phyloP scores from a whole-genome alignment of 257 asterid species.

The Rubia yunnanensis region DNA sequence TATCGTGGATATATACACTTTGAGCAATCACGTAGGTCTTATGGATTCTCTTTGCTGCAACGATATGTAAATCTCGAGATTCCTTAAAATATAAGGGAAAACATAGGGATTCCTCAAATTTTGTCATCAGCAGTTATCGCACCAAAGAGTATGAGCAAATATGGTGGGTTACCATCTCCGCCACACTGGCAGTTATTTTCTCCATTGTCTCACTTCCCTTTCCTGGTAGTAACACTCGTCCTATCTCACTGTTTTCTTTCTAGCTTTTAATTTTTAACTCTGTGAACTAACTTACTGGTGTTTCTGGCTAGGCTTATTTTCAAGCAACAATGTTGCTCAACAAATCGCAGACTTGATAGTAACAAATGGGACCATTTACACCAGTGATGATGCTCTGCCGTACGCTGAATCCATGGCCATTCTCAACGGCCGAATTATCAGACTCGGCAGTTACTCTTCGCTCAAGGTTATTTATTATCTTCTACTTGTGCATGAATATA shows the following conservation, averaged over 20 bases:
- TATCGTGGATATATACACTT: too few species aligned
- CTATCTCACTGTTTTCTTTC: background rate
- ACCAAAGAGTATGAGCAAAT: background rate
- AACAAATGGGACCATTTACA: conserved; percentile 62
- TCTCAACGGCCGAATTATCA: conserved; percentile 49
- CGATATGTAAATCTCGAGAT: too few species aligned
- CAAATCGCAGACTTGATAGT: conserved; percentile 56
- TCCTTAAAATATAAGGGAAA: too few species aligned
- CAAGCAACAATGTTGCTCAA: background rate
- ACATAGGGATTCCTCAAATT: too few species aligned
- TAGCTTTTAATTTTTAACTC: background rate
- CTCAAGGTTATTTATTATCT: conserved; percentile 30
- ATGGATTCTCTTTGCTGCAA: too few species aligned
- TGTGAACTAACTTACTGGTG: background rate
- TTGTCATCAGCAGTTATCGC: too few species aligned
- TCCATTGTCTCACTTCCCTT: conserved; percentile 4
- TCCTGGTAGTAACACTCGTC: background rate
- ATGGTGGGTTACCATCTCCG: conserved; percentile 7
- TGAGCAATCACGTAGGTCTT: too few species aligned
- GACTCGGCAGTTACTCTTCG: conserved; percentile 45
- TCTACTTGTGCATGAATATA: background rate
- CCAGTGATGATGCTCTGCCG: conserved; percentile 55
- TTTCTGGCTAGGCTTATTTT: background rate
- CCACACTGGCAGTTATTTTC: conserved; percentile 5
- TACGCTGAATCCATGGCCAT: conserved; percentile 78